These are phyloP conservation scores for Bauhinia variegata DNA, from an alignment of 306 rosid genomes.

Conservation along the genomic window DNA sequence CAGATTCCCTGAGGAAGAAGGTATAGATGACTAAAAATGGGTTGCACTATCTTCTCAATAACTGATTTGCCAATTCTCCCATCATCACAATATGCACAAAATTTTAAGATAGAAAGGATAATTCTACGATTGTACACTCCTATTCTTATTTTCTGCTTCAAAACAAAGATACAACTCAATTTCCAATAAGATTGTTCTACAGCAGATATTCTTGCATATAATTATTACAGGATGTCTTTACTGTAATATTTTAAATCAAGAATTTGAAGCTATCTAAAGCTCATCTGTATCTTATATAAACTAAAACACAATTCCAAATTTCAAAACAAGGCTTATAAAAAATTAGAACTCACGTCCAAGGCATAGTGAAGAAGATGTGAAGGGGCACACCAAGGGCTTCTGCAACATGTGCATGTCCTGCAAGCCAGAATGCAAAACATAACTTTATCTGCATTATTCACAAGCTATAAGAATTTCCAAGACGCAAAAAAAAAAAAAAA, in stretches of 20 bases:
- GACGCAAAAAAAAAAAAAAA: background rate
- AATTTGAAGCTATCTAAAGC: constrained; percentile 20
- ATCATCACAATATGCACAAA: too few relatives aligned
- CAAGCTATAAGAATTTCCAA: constrained; percentile 14
- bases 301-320: background rate
- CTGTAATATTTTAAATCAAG: constrained; percentile 22
- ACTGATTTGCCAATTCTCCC: background rate
- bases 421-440: constrained; percentile 41
- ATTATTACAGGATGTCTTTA: constrained; percentile 2
- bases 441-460: constrained; percentile 15
- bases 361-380: constrained; percentile 99
- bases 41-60: background rate
- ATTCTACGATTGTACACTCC: background rate
- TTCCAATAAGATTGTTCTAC: too few relatives aligned
- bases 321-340: constrained; percentile 15
- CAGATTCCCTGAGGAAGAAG: too few relatives aligned
- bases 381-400: constrained; percentile 96
- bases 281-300: constrained; percentile 29
- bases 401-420: constrained; percentile 93
- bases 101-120: background rate
- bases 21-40: background rate
- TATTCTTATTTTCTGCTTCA: background rate
- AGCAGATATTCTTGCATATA: background rate
- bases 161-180: background rate
- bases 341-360: constrained; percentile 89